phyloP scores from a whole-genome alignment of 257 asterid species.

The Catharanthus roseus region DNA sequence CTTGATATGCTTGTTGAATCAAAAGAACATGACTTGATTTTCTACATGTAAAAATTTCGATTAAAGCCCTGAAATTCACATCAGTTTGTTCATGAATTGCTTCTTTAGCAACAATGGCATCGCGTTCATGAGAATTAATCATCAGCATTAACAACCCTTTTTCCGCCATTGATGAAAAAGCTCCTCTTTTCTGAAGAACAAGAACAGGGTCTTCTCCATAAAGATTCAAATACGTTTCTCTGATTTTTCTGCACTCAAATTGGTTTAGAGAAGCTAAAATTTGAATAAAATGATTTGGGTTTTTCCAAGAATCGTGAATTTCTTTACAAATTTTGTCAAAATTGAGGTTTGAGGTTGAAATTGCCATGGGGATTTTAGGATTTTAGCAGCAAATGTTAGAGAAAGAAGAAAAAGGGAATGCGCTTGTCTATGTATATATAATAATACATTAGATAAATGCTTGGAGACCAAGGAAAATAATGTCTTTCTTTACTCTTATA shows the following conservation, averaged over 20 bases:
- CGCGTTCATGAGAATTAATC: conserved; percentile 52
- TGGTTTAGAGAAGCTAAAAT: conserved; percentile 26
- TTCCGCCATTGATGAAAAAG: conserved; percentile 9
- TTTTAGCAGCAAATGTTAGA: conserved; percentile 10
- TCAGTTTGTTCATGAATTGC: conserved; percentile 28
- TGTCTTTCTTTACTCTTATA: background rate
- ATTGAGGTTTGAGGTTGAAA: conserved; percentile 17
- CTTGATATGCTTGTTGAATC: conserved; percentile 50
- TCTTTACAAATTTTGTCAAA: conserved; percentile 39
- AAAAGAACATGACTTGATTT: conserved; percentile 73
- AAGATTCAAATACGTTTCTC: conserved; percentile 34
- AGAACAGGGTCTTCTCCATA: conserved; percentile 43
- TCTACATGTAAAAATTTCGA: conserved; percentile 55
- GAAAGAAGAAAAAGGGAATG: background rate
- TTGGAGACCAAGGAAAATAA: conserved; percentile 23
- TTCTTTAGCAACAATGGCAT: conserved; percentile 49
- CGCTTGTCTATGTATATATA: background rate
- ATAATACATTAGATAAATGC: conserved; percentile 4
- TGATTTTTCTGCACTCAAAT: conserved; percentile 31
- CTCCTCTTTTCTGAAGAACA: background rate
- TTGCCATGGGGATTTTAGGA: conserved; percentile 24
- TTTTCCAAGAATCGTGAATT: conserved; percentile 31
- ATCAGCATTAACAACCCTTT: conserved; percentile 28
- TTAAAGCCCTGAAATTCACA: conserved; percentile 33
- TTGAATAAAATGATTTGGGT: conserved; percentile 17